Evolutionary conservation across 2,329 filamentous ascomycete genomes (phyloP).

Genomic region (Fusarium continuum): DNA sequence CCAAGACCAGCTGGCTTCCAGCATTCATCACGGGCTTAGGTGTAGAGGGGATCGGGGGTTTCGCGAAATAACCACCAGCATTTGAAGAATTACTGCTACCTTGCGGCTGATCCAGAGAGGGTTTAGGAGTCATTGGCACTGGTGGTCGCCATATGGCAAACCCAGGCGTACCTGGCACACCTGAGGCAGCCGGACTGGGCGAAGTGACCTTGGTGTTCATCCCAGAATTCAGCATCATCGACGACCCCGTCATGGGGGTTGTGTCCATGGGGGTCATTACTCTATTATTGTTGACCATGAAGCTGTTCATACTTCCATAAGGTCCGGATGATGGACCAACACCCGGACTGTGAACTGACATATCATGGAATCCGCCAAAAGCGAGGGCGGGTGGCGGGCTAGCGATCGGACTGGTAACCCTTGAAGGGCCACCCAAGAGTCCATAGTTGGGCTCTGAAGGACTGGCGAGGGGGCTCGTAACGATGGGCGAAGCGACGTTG

Average conservation of each 20-base stretch:
- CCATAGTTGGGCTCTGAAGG: constrained; percentile 48
- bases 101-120: constrained; percentile 35
- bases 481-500: constrained; percentile 42
- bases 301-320: constrained; percentile 49
- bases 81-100: constrained; percentile 31
- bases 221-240: constrained; percentile 40
- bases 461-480: constrained; percentile 47
- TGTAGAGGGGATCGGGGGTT: constrained; percentile 52
- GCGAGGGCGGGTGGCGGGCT: constrained; percentile 44
- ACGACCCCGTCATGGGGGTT: constrained; percentile 36
- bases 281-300: constrained; percentile 45
- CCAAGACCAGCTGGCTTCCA: constrained; percentile 50
- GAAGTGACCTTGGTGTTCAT: constrained; percentile 36
- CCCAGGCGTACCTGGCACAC: constrained; percentile 48
- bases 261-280: constrained; percentile 42
- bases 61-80: constrained; percentile 46
- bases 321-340: constrained; percentile 41
- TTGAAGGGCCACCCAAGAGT: constrained; percentile 43
- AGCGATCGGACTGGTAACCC: constrained; percentile 47
- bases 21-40: constrained; percentile 51
- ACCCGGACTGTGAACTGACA: constrained; percentile 44
- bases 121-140: constrained; percentile 42
- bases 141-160: constrained; percentile 52
- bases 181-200: constrained; percentile 24
- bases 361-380: constrained; percentile 48